Evolutionary conservation across 257 asterid species (phyloP), one percentile per base, ranked within the genome.

Genomic region (Cordia subcordata): DNA sequence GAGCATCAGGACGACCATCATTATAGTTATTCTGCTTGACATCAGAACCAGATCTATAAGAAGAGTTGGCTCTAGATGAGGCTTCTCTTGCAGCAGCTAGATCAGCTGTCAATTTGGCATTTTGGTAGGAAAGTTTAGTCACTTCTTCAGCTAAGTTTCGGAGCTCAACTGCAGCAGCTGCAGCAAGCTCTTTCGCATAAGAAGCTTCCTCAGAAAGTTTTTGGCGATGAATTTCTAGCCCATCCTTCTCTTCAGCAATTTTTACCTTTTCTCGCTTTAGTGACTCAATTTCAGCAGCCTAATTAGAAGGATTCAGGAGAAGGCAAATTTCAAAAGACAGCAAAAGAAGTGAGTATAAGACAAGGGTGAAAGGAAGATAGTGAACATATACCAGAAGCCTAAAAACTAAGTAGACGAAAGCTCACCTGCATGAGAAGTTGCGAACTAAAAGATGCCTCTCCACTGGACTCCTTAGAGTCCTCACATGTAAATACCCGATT

Each of bases 131-230:
- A 61, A 87, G 92, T 64, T 82, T 85, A 4, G 88, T 82, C 50
- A 85, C 91, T 78, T 87, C 94, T 70, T 77, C 91, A 32, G 94
- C 96, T 69, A 87, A 72, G 77, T 79, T 85, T 32, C 82, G 85
- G 49, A 87, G 96, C 78, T 87, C 96, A 46, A 79, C 87, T 67
- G 94, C 96, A 27, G 96, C 96, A 11, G 89, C 94, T 18, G 88
- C 77, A 9, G 96, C 96, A 18, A 87, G 81, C 69, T 87, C 92
- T 72, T 81, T 87, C 13, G 96, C 96, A 58, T 87, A 85, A 16
- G 78, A 75, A 66, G 92, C 85, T 79, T 87, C 96, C 55, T 81
- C 87, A 5, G 79, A 68, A 57, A 85, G 82, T 64, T 87, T 73
- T 74, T 70, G 77, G 69, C 72, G 64, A 60, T 77, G 83, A 65